Evolutionary conservation across 768 basidiomycete genomes (phyloP), one percentile per base, ranked within the genome.

Genomic region (Lactifluus volemus): DNA sequence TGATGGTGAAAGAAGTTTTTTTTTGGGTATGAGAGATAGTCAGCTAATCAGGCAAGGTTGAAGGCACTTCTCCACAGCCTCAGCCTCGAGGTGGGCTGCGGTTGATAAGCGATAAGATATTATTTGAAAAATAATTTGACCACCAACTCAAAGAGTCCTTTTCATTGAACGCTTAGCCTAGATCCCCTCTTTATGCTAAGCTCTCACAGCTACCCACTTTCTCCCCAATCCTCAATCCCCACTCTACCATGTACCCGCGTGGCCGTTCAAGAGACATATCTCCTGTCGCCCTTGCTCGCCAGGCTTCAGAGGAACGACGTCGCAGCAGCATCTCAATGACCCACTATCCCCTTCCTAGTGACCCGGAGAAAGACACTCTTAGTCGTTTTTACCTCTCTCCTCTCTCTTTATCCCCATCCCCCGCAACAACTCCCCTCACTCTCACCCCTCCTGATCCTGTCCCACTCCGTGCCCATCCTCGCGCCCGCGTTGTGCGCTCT

Each of bases 231-330:
- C 4, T n/a, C 10, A 42, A n/a, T 45, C 11, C 11, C 38, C 53
- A 19, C 19, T 36, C 12, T 1, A 49, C 34, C 55, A 64, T 64
- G 63, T 48, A 56, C 17, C 47, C 63, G 21, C 65, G 65, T 52
- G 65, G 65, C 10, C 65, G 65, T 21, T 66, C 65, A 39, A 57
- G 48, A 34, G 52, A 58, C 11, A 30, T 66, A 12, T 66, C 65
- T 53, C 53, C 63, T 49, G 63, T 61, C 53, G 65, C 65, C 8
- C 49, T 66, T 19, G 65, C 65, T 48, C 63, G 65, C n/a, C 63
- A 66, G 51, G 63, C 63, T 45, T 66, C 65, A 36, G 63, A 66
- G 44, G 65, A 66, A 32, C 65, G 65, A 45, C 60, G 50, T 15
- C 55, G 53, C 15, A 58, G 34, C 17, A 52, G 32, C 14, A 11